These are phyloP conservation scores for Hericium coralloides DNA, from an alignment of 768 basidiomycete species.

Conservation along the genomic window DNA sequence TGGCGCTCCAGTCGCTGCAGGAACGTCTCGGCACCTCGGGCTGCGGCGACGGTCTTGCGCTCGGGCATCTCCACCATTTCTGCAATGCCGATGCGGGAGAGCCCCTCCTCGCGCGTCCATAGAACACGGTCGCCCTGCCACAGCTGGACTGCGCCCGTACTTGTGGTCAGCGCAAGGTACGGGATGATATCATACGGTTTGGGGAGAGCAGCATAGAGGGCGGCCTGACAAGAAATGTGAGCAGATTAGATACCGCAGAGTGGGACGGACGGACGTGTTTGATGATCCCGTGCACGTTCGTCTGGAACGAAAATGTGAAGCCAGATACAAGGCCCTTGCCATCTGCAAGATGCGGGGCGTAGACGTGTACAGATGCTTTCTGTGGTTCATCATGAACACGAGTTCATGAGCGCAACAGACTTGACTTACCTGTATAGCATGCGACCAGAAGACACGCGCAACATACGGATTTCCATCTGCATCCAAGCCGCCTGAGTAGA, in stretches of 20 bases:
- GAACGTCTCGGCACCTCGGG: slow-evolving; percentile 30
- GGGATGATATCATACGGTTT: slow-evolving; percentile 27
- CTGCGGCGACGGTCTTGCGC: slow-evolving; percentile 25
- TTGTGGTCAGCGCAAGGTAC: slow-evolving; percentile 51
- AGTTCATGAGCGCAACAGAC: neutral
- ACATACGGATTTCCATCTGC: slow-evolving; percentile 44
- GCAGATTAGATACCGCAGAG: neutral
- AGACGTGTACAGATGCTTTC: slow-evolving; percentile 49
- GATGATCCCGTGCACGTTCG: slow-evolving; percentile 57
- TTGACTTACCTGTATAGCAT: slow-evolving; percentile 36
- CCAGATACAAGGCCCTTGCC: slow-evolving; percentile 40
- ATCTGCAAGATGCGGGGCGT: slow-evolving; percentile 37
- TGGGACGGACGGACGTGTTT: slow-evolving; percentile 39
- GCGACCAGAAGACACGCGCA: slow-evolving; percentile 61
- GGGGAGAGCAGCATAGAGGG: slow-evolving; percentile 41
- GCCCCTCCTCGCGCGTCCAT: slow-evolving; percentile 79
- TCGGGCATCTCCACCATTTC: slow-evolving; percentile 78
- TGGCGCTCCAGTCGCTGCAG: slow-evolving; percentile 49
- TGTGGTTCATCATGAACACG: slow-evolving; percentile 18
- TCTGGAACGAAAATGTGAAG: slow-evolving; percentile 58
- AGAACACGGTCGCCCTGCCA: slow-evolving; percentile 53
- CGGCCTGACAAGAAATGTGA: slow-evolving; percentile 28
- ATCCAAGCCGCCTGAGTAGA: slow-evolving; percentile 51
- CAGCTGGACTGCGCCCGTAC: slow-evolving; percentile 69
- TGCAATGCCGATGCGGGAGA: slow-evolving; percentile 53